phyloP scores from a whole-genome alignment of 2,329 filamentous ascomycete genomes.

The Neocatenulostroma microsporum region DNA sequence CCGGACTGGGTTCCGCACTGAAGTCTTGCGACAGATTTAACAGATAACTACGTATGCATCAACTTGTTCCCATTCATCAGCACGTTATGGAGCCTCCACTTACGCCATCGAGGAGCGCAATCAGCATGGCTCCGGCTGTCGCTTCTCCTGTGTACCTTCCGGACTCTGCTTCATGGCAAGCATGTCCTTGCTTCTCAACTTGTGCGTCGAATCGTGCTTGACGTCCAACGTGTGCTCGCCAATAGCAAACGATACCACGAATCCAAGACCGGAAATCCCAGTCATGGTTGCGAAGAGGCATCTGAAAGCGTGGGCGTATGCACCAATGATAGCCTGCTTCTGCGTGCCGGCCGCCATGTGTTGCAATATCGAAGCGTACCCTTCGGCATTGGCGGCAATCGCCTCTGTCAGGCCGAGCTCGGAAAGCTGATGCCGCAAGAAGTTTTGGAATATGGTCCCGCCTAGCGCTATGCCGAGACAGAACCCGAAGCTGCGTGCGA shows the following conservation, averaged over 20 bases:
- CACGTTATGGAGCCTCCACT: too few relatives aligned
- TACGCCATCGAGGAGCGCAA: too few relatives aligned
- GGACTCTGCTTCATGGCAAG: too few relatives aligned
- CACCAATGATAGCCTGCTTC: constrained; percentile 10
- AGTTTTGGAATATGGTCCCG: constrained; percentile 35
- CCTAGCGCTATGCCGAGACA: constrained; percentile 43
- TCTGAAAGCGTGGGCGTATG: constrained; percentile 17
- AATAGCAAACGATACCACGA: constrained; percentile 12
- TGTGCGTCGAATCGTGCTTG: constrained; percentile 4
- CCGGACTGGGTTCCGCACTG: too few relatives aligned
- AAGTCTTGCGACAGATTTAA: too few relatives aligned
- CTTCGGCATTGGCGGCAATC: constrained; percentile 18
- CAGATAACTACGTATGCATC: too few relatives aligned
- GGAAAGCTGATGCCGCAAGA: constrained; percentile 13
- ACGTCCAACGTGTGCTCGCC: constrained; percentile 9
- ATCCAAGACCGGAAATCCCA: constrained; percentile 19
- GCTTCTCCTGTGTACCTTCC: too few relatives aligned
- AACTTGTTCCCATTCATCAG: too few relatives aligned
- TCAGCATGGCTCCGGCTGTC: too few relatives aligned
- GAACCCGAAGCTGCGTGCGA: constrained; percentile 43
- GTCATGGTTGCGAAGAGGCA: constrained; percentile 19
- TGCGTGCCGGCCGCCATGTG: constrained; percentile 9
- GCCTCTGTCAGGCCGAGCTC: constrained; percentile 7
- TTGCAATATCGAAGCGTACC: constrained; percentile 14
- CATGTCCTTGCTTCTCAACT: background rate